A percentile compares a stretch with the other conserved stretches of the same genome.
These are phyloP conservation scores for Anthracocystis walkeri DNA, from an alignment of 1,284 basidiomycete genomes.

Conservation along the genomic window DNA sequence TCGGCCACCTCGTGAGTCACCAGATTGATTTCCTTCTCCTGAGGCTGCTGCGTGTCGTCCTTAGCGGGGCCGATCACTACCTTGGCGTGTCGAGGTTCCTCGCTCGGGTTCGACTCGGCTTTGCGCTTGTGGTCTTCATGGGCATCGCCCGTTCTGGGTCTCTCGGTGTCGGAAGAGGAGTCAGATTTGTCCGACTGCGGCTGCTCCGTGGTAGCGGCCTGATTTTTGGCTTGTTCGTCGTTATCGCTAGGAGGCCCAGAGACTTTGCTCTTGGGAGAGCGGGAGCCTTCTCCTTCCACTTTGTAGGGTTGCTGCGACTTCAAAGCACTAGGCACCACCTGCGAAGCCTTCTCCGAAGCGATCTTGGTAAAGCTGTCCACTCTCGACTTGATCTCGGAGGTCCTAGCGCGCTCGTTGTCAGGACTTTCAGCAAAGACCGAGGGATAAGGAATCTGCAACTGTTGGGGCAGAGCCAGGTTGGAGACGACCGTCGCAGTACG, in stretches of 20 bases:
- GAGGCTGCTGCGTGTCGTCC: constrained; percentile 18
- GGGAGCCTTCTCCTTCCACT: constrained; percentile 11
- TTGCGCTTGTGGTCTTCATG: constrained; percentile 22
- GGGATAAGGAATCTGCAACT: constrained; percentile 44
- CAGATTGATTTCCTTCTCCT: constrained; percentile 46
- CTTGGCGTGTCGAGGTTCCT: constrained; percentile 31
- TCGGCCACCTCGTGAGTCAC: constrained; percentile 43
- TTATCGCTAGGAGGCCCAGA: constrained; percentile 28
- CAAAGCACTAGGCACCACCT: background rate
- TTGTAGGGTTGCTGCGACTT: background rate
- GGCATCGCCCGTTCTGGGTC: constrained; percentile 1
- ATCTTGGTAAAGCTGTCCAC: background rate
- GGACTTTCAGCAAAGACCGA: constrained; percentile 30
- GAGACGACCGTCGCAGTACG: constrained; percentile 28
- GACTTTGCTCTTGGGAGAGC: constrained; percentile 29
- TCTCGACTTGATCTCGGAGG: constrained; percentile 4
- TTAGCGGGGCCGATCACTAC: constrained; percentile 34
- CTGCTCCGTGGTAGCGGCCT: background rate
- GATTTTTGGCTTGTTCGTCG: background rate
- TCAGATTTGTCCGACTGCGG: constrained; percentile 5
- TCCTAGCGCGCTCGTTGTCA: background rate
- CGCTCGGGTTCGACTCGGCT: constrained; percentile 10
- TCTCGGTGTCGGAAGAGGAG: no score
- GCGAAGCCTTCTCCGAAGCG: constrained; percentile 5
- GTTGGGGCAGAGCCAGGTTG: constrained; percentile 33